Evolutionary conservation across 1,284 basidiomycete genomes (phyloP).

Genomic region (Tilletiopsis washingtonensis): DNA sequence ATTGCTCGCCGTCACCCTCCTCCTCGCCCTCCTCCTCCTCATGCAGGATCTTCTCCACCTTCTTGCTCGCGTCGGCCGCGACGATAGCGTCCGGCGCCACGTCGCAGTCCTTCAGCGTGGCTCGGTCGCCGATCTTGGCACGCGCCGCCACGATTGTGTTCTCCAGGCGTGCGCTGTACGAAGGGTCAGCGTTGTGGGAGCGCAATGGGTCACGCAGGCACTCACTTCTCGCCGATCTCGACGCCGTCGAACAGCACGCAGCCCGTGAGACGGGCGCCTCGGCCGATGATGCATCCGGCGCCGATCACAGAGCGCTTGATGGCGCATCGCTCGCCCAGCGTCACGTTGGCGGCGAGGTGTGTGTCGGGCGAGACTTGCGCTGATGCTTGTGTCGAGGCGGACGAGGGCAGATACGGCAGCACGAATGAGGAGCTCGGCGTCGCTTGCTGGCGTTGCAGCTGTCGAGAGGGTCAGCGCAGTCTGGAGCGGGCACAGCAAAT

Average conservation of each 20-base stretch:
- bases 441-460: background rate
- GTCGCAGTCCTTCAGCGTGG: conserved; percentile 71
- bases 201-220: conserved; percentile 3
- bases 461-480: background rate
- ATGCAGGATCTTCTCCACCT: conserved; percentile 36
- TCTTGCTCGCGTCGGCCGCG: conserved; percentile 26
- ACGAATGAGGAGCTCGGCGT: too few species aligned
- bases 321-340: conserved; percentile 70
- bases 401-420: background rate
- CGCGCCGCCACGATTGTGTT: conserved; percentile 76
- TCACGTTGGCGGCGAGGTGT: conserved; percentile 70
- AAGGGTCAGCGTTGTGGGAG: background rate
- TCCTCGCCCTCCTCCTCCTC: too few species aligned
- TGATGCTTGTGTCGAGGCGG: conserved; percentile 32
- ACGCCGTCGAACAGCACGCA: conserved; percentile 86
- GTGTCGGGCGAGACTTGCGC: conserved; percentile 80
- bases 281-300: conserved; percentile 77
- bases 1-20: too few species aligned
- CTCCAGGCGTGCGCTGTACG: conserved; percentile 60
- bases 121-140: conserved; percentile 70
- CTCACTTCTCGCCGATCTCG: conserved; percentile 73
- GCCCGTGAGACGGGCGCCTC: conserved; percentile 73
- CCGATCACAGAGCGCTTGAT: conserved; percentile 86
- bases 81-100: conserved; percentile 83
- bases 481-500: conserved; percentile 13